phyloP scores from a whole-genome alignment of 371 early-diverging fungal species.

The Syncephalastrum sp. region DNA sequence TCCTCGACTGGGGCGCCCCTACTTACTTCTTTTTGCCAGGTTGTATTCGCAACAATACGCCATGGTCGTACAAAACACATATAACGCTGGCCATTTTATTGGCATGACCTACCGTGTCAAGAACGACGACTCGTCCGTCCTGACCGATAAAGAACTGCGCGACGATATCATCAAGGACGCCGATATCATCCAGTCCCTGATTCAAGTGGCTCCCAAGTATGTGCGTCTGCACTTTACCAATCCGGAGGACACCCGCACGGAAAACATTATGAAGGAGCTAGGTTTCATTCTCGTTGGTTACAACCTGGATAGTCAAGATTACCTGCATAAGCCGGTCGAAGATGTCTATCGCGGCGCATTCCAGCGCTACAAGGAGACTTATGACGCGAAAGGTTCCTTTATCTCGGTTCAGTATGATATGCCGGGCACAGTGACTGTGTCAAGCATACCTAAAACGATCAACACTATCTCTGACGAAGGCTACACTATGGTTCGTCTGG shows the following conservation, averaged over 20 bases:
- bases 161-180: slow-evolving; percentile 46
- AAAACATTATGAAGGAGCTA: slow-evolving; percentile 37
- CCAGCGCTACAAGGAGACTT: slow-evolving; percentile 44
- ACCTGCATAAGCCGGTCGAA: slow-evolving; percentile 35
- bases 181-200: slow-evolving; percentile 34
- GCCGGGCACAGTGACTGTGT: slow-evolving; percentile 40
- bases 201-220: slow-evolving; percentile 46
- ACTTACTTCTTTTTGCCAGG: slow-evolving; percentile 11
- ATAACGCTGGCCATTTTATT: slow-evolving; percentile 51
- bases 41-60: slow-evolving; percentile 49
- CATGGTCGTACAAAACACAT: slow-evolving; percentile 47
- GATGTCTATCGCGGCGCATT: slow-evolving; percentile 39
- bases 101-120: slow-evolving; percentile 57
- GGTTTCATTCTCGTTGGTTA: slow-evolving; percentile 50
- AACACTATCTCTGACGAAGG: slow-evolving; percentile 48
- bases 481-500: slow-evolving; percentile 55
- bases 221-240: slow-evolving; percentile 46
- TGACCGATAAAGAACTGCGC: slow-evolving; percentile 41
- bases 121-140: slow-evolving; percentile 42
- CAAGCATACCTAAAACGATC: slow-evolving; percentile 41
- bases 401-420: slow-evolving; percentile 52
- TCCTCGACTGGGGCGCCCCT: no score
- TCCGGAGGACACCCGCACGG: slow-evolving; percentile 34
- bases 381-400: slow-evolving; percentile 51
- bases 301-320: slow-evolving; percentile 51